Percentiles rank a stretch among this genome's conserved stretches.
These are phyloP conservation scores for Cicer bijugum DNA, from an alignment of 306 rosid species.

Conservation along the genomic window DNA sequence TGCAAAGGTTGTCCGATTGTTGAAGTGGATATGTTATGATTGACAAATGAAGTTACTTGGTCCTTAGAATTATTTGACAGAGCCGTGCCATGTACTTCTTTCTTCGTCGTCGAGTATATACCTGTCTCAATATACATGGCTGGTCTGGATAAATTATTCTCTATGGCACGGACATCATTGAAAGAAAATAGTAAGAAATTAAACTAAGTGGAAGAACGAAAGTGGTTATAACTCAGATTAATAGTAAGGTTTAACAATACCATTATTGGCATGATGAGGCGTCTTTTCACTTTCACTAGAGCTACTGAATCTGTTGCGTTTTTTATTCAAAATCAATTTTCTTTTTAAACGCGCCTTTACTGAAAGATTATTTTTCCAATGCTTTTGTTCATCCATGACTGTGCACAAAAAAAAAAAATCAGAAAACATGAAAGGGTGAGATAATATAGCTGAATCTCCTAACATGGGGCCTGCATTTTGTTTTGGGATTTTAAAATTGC, in stretches of 20 bases:
- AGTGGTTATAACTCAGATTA: slow-evolving; percentile 21
- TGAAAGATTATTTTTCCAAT: neutral
- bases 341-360: slow-evolving; percentile 3
- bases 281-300: neutral
- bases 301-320: neutral
- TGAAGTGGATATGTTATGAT: neutral
- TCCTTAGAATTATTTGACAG: slow-evolving; percentile 6
- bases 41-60: slow-evolving; percentile 7
- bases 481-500: neutral
- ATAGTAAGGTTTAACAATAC: neutral
- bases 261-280: neutral
- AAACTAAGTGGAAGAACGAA: neutral
- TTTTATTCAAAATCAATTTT: slow-evolving; percentile 12
- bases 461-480: neutral
- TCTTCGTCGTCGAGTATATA: neutral
- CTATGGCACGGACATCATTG: slow-evolving; percentile 20
- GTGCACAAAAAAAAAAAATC: neutral
- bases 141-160: slow-evolving; percentile 11
- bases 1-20: neutral
- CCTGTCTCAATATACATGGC: neutral
- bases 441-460: neutral
- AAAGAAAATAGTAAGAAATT: neutral
- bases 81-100: neutral
- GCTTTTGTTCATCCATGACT: slow-evolving; percentile 9
- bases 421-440: neutral